Evolutionary conservation across 768 basidiomycete genomes (phyloP).

Genomic region (Mycena indigotica): DNA sequence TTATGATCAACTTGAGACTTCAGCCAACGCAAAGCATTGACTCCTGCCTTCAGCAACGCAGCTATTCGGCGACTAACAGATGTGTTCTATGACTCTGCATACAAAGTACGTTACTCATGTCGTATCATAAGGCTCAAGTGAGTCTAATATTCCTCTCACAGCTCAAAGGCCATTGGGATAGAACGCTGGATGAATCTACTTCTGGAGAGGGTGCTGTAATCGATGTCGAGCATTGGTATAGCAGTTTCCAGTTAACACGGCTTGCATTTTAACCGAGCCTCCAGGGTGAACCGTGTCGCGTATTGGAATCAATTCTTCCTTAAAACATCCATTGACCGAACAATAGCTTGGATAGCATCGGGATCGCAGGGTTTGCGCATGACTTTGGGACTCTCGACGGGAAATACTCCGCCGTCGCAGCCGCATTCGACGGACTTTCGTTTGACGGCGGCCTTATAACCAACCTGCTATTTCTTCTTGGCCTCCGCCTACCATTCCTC

Average conservation of each 20-base stretch:
- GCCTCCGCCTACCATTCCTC: slow-evolving; percentile 39
- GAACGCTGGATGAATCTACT: slow-evolving; percentile 28
- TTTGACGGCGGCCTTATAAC: slow-evolving; percentile 31
- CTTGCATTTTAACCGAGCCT: background rate
- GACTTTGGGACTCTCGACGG: slow-evolving; percentile 58
- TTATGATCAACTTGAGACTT: background rate
- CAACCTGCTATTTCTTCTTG: slow-evolving; percentile 38
- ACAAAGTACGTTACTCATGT: slow-evolving; percentile 48
- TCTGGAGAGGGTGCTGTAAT: slow-evolving; percentile 34
- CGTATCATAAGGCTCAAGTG: too few species aligned
- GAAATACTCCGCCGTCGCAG: slow-evolving; percentile 41
- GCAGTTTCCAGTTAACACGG: background rate
- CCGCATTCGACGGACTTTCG: slow-evolving; percentile 42
- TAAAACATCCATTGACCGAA: background rate
- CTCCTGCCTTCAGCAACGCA: slow-evolving; percentile 55
- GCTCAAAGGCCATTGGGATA: slow-evolving; percentile 26
- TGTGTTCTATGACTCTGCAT: slow-evolving; percentile 53
- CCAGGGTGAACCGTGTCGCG: slow-evolving; percentile 51
- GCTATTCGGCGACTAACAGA: slow-evolving; percentile 48
- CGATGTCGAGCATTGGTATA: slow-evolving; percentile 52
- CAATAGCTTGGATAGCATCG: slow-evolving; percentile 32
- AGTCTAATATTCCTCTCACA: too few species aligned
- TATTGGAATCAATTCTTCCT: slow-evolving; percentile 17
- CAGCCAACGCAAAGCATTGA: slow-evolving; percentile 53
- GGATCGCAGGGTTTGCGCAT: slow-evolving; percentile 62